Evolutionary conservation across 257 asterid species (phyloP).

Genomic region (Coffea eugenioides): DNA sequence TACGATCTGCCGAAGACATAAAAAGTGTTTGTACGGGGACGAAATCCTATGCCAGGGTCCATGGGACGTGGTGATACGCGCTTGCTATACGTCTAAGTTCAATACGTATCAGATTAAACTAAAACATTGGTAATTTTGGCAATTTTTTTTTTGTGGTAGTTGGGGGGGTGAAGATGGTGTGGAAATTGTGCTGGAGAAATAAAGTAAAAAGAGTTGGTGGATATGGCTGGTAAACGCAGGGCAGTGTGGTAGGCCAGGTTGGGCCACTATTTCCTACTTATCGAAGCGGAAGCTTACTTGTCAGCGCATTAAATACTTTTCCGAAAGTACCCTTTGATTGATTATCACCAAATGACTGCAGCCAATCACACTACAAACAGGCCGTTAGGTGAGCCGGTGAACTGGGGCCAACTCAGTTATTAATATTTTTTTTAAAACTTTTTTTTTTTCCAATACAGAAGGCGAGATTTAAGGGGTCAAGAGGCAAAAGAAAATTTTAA

Average conservation of each 20-base stretch:
- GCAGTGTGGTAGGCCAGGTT: slow-evolving; percentile 3
- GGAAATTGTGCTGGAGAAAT: neutral
- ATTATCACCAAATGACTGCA: too few species aligned
- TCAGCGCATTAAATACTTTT: neutral
- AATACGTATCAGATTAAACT: neutral
- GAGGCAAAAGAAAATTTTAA: too few species aligned
- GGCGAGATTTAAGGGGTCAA: too few species aligned
- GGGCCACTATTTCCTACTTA: slow-evolving; percentile 8
- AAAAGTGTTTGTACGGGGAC: neutral
- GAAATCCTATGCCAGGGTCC: neutral
- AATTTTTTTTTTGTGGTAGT: too few species aligned
- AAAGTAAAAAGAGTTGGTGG: slow-evolving; percentile 34
- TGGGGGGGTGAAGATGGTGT: neutral
- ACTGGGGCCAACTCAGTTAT: neutral
- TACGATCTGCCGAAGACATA: neutral
- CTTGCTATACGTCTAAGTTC: neutral
- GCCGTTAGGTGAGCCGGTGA: slow-evolving; percentile 19
- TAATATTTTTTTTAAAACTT: too few species aligned
- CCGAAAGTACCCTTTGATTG: neutral
- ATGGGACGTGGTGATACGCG: slow-evolving; percentile 6
- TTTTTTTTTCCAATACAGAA: too few species aligned
- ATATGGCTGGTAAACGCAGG: slow-evolving; percentile 25
- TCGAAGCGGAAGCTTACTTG: neutral
- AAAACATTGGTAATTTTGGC: neutral
- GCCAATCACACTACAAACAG: neutral